These are phyloP conservation scores for Nidula niveotomentosa DNA, from an alignment of 1,284 basidiomycete species.

Conservation along the genomic window DNA sequence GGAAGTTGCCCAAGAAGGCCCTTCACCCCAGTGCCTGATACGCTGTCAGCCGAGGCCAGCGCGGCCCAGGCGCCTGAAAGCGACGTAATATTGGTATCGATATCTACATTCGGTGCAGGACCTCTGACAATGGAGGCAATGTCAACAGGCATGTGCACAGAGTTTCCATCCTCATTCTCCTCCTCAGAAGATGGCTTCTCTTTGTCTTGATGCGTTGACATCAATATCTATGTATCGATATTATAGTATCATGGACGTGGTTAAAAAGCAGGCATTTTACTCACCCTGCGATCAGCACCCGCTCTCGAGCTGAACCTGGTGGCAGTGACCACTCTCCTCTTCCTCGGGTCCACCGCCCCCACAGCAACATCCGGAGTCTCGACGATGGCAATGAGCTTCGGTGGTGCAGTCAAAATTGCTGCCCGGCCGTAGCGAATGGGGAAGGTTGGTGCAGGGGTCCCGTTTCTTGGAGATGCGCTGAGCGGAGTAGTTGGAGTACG, in stretches of 20 bases:
- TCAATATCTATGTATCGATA: slow-evolving; percentile 55
- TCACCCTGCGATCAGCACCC: slow-evolving; percentile 76
- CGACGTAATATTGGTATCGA: slow-evolving; percentile 59
- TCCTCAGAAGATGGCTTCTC: slow-evolving; percentile 23
- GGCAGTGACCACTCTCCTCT: slow-evolving; percentile 80
- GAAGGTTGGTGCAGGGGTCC: slow-evolving; percentile 37
- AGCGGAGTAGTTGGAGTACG: slow-evolving; percentile 37
- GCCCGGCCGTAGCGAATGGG: slow-evolving; percentile 61
- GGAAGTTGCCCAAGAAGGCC: slow-evolving; percentile 64
- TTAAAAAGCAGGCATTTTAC: slow-evolving; percentile 18
- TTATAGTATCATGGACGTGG: slow-evolving; percentile 2
- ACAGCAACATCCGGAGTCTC: slow-evolving; percentile 84
- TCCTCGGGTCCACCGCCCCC: slow-evolving; percentile 78
- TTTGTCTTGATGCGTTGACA: slow-evolving; percentile 74
- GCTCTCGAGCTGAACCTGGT: slow-evolving; percentile 81
- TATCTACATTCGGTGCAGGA: slow-evolving; percentile 41
- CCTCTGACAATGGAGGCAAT: slow-evolving; percentile 5
- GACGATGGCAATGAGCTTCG: slow-evolving; percentile 75
- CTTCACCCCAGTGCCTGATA: slow-evolving; percentile 37
- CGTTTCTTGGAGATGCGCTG: slow-evolving; percentile 44
- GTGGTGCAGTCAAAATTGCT: slow-evolving; percentile 74
- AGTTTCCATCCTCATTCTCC: slow-evolving; percentile 27
- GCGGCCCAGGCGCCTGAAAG: slow-evolving; percentile 72
- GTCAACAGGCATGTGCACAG: slow-evolving; percentile 10
- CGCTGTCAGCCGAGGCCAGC: slow-evolving; percentile 28